Evolutionary conservation across 306 rosid species (phyloP).

Genomic region (apple (Malus domestica)): ASM211411v1 NC_041792.1:32118907-32119406

Average conservation of each 20-base stretch:
- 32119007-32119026: neutral
- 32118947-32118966: neutral
- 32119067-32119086: neutral
- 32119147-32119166: neutral
- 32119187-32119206: neutral
- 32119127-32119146: neutral
- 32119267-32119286: no score
- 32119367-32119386: no score
- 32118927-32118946: neutral
- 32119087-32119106: neutral
- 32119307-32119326: no score
- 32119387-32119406: no score
- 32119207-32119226: neutral
- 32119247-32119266: no score
- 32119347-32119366: no score
- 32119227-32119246: neutral
- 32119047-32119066: no score
- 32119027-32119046: neutral
- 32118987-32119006: neutral
- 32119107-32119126: neutral
- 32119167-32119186: neutral
- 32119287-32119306: no score
- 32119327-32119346: no score
- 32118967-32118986: neutral
- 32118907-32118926: neutral